Percentiles rank a stretch among this genome's conserved stretches.
Evolutionary conservation across 2,329 filamentous ascomycete genomes (phyloP).

Genomic region (Ophiostoma ulmi): DNA sequence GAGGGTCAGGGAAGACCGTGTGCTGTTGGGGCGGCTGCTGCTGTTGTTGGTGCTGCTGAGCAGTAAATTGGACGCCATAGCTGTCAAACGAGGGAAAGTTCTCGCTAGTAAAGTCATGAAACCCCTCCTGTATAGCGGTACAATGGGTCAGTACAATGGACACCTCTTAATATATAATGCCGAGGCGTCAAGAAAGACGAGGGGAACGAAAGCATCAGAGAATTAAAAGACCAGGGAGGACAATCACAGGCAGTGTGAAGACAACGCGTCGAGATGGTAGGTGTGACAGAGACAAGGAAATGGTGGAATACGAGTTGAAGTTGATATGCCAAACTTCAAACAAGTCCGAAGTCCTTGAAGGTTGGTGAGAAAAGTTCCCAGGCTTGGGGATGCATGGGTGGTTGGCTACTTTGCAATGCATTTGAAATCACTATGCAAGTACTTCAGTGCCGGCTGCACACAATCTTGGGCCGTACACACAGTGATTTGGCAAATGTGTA

Average conservation of each 20-base stretch:
- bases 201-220: not conserved
- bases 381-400: not conserved
- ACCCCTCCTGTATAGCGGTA: conserved; percentile 44
- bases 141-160: not conserved
- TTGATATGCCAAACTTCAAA: not conserved
- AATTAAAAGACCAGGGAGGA: not conserved
- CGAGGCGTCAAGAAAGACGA: not conserved
- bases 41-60: conserved; percentile 23
- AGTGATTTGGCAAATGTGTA: not conserved
- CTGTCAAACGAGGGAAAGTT: conserved; percentile 49
- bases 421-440: not conserved
- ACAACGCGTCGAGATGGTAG: not conserved
- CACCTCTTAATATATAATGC: not conserved
- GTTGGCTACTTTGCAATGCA: not conserved
- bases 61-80: conserved; percentile 41
- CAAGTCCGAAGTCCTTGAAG: not conserved
- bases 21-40: conserved; percentile 3
- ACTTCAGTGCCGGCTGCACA: not conserved
- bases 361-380: not conserved
- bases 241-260: not conserved
- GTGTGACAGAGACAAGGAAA: not conserved
- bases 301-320: not conserved
- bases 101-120: conserved; percentile 43
- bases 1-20: conserved; percentile 42
- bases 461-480: not conserved